Evolutionary conservation across 805 yeast species (phyloP).

Genomic region (Tetrapisispora taiwanensis): DNA sequence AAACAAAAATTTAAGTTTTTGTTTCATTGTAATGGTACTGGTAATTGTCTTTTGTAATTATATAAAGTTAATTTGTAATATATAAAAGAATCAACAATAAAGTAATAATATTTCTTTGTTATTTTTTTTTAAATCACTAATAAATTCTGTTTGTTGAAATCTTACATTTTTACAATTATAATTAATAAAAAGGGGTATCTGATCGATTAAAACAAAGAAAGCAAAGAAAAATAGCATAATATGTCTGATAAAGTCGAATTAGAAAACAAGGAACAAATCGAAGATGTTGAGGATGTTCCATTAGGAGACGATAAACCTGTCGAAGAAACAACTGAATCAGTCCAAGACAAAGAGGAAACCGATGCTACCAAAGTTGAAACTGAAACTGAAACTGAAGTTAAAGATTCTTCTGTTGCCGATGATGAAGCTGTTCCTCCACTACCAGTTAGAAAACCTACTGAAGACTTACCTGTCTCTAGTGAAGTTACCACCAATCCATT

Average conservation of each 20-base stretch:
- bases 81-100: no score
- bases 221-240: not conserved
- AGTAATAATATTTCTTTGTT: no score
- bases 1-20: no score
- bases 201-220: not conserved
- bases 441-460: conserved; percentile 17
- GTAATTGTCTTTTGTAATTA: no score
- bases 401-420: not conserved
- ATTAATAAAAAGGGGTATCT: not conserved
- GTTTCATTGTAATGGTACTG: no score
- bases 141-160: no score
- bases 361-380: conserved; percentile 5
- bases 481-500: conserved; percentile 18
- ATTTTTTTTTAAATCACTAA: no score
- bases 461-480: conserved; percentile 4
- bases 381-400: conserved; percentile 1
- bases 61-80: no score
- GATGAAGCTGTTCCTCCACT: conserved; percentile 17
- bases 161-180: no score
- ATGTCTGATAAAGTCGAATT: not conserved
- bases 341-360: conserved; percentile 7
- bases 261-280: not conserved
- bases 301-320: conserved; percentile 1
- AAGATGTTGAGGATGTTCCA: conserved; percentile 2
- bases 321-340: not conserved